Evolutionary conservation across 495 filamentous ascomycete species (phyloP).

Genomic region (Xanthoparmelia taractica): DNA sequence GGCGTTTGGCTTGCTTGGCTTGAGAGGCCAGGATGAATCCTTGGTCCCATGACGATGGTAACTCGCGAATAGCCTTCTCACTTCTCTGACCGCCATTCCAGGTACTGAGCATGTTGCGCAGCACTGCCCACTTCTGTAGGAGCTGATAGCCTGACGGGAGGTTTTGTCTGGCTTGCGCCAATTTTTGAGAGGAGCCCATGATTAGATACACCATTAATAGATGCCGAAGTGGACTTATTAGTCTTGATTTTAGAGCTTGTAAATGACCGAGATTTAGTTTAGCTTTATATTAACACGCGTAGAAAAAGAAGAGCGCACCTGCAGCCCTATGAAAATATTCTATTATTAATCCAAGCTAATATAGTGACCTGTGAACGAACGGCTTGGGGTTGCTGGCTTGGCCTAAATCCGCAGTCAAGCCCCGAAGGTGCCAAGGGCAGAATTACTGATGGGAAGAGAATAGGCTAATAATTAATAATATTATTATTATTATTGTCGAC

Average conservation of each 20-base stretch:
- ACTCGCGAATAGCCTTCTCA: slow-evolving; percentile 14
- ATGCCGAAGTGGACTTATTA: neutral
- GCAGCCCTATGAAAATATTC: slow-evolving; percentile 11
- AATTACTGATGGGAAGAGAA: neutral
- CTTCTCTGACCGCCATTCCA: slow-evolving; percentile 20
- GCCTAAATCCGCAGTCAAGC: slow-evolving; percentile 15
- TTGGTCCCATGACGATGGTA: slow-evolving; percentile 17
- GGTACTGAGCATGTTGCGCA: slow-evolving; percentile 10
- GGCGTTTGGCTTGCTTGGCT: neutral
- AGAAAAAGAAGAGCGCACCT: slow-evolving; percentile 1
- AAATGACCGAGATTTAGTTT: neutral
- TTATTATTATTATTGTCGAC: too few species aligned
- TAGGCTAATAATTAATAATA: slow-evolving; percentile 9
- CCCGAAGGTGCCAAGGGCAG: slow-evolving; percentile 11
- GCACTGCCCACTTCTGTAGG: slow-evolving; percentile 14
- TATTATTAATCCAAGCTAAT: slow-evolving; percentile 21
- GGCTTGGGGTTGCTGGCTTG: slow-evolving; percentile 5
- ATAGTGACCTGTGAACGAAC: too few species aligned
- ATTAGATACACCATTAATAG: slow-evolving; percentile 21
- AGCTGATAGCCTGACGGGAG: neutral
- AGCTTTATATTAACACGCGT: neutral
- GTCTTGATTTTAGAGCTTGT: neutral
- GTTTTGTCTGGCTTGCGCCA: neutral
- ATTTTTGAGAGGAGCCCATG: slow-evolving; percentile 1
- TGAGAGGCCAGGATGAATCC: slow-evolving; percentile 12